Evolutionary conservation across 1,284 basidiomycete genomes (phyloP), one percentile per base, ranked within the genome.

Genomic region (Marasmius fiardii): DNA sequence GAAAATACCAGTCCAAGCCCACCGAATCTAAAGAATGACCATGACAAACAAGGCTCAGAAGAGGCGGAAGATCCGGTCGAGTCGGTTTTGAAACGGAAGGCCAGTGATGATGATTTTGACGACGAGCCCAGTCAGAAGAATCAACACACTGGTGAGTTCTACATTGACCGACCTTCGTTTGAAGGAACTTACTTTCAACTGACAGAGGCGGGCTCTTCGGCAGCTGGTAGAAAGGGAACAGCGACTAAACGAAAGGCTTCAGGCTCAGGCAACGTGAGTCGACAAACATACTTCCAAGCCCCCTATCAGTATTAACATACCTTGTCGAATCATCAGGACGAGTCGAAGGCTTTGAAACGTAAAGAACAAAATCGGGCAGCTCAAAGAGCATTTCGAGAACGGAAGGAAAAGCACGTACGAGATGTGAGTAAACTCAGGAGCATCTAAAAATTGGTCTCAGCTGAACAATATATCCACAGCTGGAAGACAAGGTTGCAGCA

Each of bases 301-400:
- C 16, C 21, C 23, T 28, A n/a, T 28, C 35, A 23, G 16, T 52
- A 45, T 43, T 31, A 34, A 51, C 58, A 35, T 43, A 16, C 16
- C 3, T 31, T 31, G 10, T 31, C 26, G 16, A 11, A 51, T 44
- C 28, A 34, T 6, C 45, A 90, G 73, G 90, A 93, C 60, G 90
- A 92, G 63, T 71, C 77, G 8, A 81, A 89, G 21, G 71, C 92
- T 4, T 61, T 90, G 59, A 92, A 92, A 66, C 85, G 90, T 59
- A 93, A 93, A 70, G 91, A 93, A 64, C 90, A 93, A 69, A 93
- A 93, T 63, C 78, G 90, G 50, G 91, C 91, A 1, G 90, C 90
- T 11, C 91, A 93, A 67, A 81, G 90, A 53, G 91, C 91, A 0
- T 93, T 93, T 72, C 78, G 90, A 49, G 90, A 93, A 68, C 82